Base-by-base conservation (phyloP, 495 filamentous ascomycete genomes). In the Penicillium desertorum region DNA sequence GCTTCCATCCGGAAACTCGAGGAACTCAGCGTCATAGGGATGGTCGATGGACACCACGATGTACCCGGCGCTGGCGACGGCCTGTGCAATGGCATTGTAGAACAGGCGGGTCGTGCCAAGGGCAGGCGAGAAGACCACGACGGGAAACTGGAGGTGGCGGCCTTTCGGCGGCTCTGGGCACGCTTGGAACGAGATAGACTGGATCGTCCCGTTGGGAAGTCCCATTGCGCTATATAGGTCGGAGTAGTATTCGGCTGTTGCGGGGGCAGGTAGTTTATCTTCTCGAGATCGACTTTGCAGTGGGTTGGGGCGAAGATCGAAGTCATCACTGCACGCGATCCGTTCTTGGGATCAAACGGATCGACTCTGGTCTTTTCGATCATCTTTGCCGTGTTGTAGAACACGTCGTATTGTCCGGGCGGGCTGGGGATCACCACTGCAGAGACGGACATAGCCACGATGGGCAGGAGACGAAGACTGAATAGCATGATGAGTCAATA, bases 11-110 rank as follows among this genome's bases (percentile, higher is more conserved):
- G 79, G 78, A 57, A 72, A 84, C 42, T 79, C 75, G 25, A 83
- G 74, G 27, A 81, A 60, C 17, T 55, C 29, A 8, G 71, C 62
- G 48, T 83, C 81, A 60, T 81, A 80, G 1, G 81, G 66, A 51
- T 79, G 73, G 54, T 85, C 82, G 20, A 84, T 57, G 8, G 72
- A 64, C 1, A 77, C 61, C 16, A 84, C 76, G 36, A 70, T 68
- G 63, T 72, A 81, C 41, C 81, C 80, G 17, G 65, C 54, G 54
- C 76, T 79, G 6, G 81, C 78, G 17, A 83, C 66, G 70, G 67
- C 39, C 50, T 74, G 63, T n/a, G 69, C 62, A 17, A 74, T 56
- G 29, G 65, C 67, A 11, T 62, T 75, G 62, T 83, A 81, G 9
- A 75, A n/a, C 4, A 68, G 44, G 17, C 76, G 63, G 4, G 70